Evolutionary conservation across 306 rosid species (phyloP), one percentile per base, ranked within the genome.

Genomic region (Trifolium subterraneum): DNA sequence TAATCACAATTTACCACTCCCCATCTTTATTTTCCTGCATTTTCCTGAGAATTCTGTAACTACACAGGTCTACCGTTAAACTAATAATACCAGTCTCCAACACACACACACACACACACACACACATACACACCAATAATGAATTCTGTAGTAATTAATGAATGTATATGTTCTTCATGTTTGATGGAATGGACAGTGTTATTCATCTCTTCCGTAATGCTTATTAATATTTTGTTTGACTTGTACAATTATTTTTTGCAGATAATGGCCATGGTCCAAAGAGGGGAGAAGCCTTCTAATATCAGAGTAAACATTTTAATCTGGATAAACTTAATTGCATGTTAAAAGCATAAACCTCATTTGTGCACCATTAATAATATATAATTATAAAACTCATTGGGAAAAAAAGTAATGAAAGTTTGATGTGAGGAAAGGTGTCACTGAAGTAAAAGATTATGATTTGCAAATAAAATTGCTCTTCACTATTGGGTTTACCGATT

Each of bases 201-300:
- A 61, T 51, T 19, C 72, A 16, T 74, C 66, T 74, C 66, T 47
- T 81, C 79, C n/a, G 59, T n/a, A 6, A 62, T 50, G 51, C 36
- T 29, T 29, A n/a, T 60, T 60, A 29, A 16, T 36, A 13, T 52
- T 81, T 45, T 33, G 19, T 80, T 72, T 72, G 38, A 72, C 22
- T 20, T 76, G 14, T 63, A 39, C 67, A 64, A 58, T 82, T 48
- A 23, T 64, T n/a, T 64, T 59, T 63, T 83, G 84, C 92, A 94
- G 99, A 86, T 92, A 79, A 92, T 88, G 97, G 86, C 90, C 74
- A 88, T 87, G 96, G 88, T 90, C 69, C 99, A 90, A 81, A 85
- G 97, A 85, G 98, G 96, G 84, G 98, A 94, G 80, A 88, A 82
- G 82, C 88, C 97, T 81, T 70, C 93, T 54, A 88, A 94, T 83